Base-by-base conservation (phyloP, 495 filamentous ascomycete genomes). In the Cryomyces antarcticus region DNA sequence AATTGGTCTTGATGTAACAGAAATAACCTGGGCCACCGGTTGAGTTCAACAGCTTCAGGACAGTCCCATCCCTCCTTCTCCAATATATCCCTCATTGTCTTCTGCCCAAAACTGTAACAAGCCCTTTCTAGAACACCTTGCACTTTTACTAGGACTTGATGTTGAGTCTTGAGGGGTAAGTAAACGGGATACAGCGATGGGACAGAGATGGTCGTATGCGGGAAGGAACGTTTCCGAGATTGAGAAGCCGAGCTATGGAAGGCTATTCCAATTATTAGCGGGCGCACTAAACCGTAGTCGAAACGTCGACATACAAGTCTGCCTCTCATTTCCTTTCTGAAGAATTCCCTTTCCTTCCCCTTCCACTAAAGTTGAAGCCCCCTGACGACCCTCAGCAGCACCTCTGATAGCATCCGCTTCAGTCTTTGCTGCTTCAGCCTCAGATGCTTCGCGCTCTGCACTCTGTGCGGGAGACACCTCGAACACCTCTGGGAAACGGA, bases 111-210 rank as follows among this genome's bases (percentile, higher is more conserved):
- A 13, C 11, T 30, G 35, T 38, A 46, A 42, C 44, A 46, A 31
- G 30, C 24, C 7, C 35, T 34, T 36, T 46, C 44, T 9, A 46
- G 39, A 6, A 46, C 5, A 35, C 9, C 33, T 42, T 46, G 44
- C 9, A 42, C 31, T 24, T 42, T 42, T 9, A 17, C 29, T 5
- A 46, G 27, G 13, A 46, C 5, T 12, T 27, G 40, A 29, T 46
- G 44, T 34, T 42, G 44, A 12, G 27, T 28, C 13, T 7, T 12
- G 38, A 42, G 35, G 7, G 44, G 39, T 7, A 46, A 12, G 30
- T 46, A 46, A 5, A 42, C 13, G 7, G 44, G 44, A 37, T 46
- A 46, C 5, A 46, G 39, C 28, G 44, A 34, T 29, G 44, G 44
- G 7, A 41, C 38, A 17, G 38, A 12, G 30, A 31, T 29, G 24